Conservation (phyloP, 305 asterid genomes). For the Fraxinus baroniana region DNA sequence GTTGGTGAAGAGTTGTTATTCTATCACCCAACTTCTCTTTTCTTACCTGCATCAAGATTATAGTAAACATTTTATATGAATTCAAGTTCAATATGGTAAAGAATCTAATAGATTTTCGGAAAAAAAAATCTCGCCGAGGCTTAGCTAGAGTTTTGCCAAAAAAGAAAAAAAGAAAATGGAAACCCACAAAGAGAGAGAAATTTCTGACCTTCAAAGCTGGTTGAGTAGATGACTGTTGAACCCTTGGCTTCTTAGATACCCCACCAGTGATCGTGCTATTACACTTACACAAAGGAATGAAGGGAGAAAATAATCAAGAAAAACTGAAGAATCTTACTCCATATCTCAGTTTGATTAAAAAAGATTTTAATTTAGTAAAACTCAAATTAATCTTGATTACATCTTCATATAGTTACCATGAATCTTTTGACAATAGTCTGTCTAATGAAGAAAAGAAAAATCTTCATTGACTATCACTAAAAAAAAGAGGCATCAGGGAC, state of each 20-base stretch:
- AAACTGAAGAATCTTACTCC: slow-evolving; percentile 16
- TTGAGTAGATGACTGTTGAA: slow-evolving; percentile 53
- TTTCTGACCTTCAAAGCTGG: slow-evolving; percentile 56
- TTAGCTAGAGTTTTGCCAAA: background rate
- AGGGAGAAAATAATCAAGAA: slow-evolving; percentile 19
- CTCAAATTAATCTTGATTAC: background rate
- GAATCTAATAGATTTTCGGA: background rate
- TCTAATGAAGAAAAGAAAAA: background rate
- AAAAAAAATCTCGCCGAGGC: background rate
- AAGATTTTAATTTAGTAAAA: background rate
- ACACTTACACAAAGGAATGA: slow-evolving; percentile 34
- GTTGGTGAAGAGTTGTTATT: slow-evolving; percentile 74
- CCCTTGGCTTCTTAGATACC: slow-evolving; percentile 60
- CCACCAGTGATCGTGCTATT: slow-evolving; percentile 48
- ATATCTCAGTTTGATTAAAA: background rate
- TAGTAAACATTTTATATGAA: background rate
- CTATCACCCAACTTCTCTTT: slow-evolving; percentile 78
- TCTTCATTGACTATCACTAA: background rate
- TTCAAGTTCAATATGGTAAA: background rate
- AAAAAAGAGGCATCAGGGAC: background rate
- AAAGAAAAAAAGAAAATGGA: background rate
- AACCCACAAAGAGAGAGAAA: slow-evolving; percentile 15
- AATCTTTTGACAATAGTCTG: background rate
- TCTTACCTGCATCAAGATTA: slow-evolving; percentile 44
- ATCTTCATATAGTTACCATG: background rate